These are phyloP conservation scores for Arxiozyma heterogenica DNA, from an alignment of 1,139 yeast genomes.

Conservation along the genomic window DNA sequence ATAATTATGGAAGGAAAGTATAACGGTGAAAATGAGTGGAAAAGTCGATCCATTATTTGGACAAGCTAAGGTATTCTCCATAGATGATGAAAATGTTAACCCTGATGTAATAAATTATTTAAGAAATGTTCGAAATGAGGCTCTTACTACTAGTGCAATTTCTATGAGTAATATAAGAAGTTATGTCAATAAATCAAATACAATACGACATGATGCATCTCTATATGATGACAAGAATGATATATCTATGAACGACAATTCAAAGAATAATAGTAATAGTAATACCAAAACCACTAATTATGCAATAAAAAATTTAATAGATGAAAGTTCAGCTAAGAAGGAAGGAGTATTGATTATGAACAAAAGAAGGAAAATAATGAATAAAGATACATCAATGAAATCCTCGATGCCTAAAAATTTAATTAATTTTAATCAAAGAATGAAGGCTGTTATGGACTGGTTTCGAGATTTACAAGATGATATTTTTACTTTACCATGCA, in stretches of 20 bases:
- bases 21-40: not conserved
- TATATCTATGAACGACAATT: not conserved
- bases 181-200: not conserved
- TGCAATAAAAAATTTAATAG: no score
- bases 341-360: no score
- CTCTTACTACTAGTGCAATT: constrained; percentile 20
- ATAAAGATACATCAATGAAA: not conserved
- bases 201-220: constrained; percentile 11
- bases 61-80: constrained; percentile 23
- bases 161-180: not conserved
- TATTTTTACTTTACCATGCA: constrained; percentile 5
- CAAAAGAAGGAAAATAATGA: not conserved
- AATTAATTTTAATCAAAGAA: constrained; percentile 6
- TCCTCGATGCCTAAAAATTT: constrained; percentile 2
- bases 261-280: not conserved
- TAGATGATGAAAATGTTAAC: constrained; percentile 20
- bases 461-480: constrained; percentile 8
- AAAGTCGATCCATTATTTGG: constrained; percentile 24
- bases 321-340: not conserved
- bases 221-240: constrained; percentile 19
- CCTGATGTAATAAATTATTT: constrained; percentile 23
- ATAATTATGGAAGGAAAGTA: not conserved
- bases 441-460: constrained; percentile 14
- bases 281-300: not conserved
- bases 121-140: constrained; percentile 23